Evolutionary conservation across 805 yeast genomes (phyloP), one percentile per base, ranked within the genome.

Genomic region (Schizosaccharomyces osmophilus): DNA sequence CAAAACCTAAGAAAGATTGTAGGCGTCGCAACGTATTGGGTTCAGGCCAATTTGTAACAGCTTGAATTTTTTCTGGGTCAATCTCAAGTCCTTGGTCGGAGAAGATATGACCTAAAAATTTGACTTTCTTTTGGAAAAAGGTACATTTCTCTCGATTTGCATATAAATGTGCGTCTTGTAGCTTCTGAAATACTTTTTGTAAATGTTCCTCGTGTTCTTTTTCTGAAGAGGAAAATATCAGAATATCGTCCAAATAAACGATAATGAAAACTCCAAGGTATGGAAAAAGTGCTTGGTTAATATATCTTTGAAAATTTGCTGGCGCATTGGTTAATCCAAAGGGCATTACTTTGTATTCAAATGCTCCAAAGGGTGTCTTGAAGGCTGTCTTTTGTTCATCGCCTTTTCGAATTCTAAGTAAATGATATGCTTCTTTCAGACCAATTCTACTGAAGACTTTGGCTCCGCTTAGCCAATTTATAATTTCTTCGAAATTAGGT

Each of bases 361-460:
- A n/a, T n/a, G n/a, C 62, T 11, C 70, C 72, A 6, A 22, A 6
- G 2, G 39, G 62, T 0, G 69, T 63, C 4, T 29, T 39, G 48
- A 69, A 69, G 31, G 70, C 67, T 4, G 68, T 68, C 36, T 68
- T 65, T 13, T 45, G 13, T n/a, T 45, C 43, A n/a, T 48, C 57
- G 59, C 19, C 24, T n/a, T 41, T 59, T 61, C 6, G 58, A 64
- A 66, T 0, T 67, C 68, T 9, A 61, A 60, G 41, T 55, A 4
- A 31, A 31, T 31, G 5, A 31, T 31, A 2, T 31, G 32, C 31
- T 31, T 31, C 6, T 31, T 5, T 36, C 17, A 67, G 61, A 51
- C 66, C 67, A 11, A 67, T 55, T 42, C 64, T 64, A 4, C 65
- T 59, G 32, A 64, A 65, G 4, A 63, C 29, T n/a, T 5, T 48